These are phyloP conservation scores for Saturnispora zaruensis DNA, from an alignment of 805 yeast species.

Conservation along the genomic window DNA sequence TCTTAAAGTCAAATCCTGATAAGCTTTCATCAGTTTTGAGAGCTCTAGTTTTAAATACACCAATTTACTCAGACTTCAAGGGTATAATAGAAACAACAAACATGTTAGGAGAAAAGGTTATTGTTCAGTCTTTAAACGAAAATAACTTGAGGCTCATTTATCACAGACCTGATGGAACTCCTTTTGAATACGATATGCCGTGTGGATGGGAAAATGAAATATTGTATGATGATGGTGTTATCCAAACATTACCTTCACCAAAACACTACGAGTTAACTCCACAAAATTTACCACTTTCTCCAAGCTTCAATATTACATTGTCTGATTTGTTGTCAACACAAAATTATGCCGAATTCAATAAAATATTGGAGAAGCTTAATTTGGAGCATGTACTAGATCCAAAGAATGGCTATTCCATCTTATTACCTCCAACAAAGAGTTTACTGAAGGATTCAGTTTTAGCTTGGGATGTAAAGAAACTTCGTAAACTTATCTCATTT, in stretches of 20 bases:
- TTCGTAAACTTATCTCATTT: constrained; percentile 49
- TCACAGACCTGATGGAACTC: constrained; percentile 3
- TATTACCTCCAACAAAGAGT: constrained; percentile 62
- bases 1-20: constrained; percentile 44
- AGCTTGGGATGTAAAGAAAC: constrained; percentile 25
- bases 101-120: constrained; percentile 1
- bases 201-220: constrained; percentile 45
- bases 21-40: constrained; percentile 46
- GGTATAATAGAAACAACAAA: constrained; percentile 19
- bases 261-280: background rate
- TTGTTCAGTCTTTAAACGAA: constrained; percentile 2
- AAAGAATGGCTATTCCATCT: constrained; percentile 42
- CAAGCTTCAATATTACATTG: constrained; percentile 42
- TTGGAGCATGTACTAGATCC: constrained; percentile 35
- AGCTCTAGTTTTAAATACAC: constrained; percentile 51
- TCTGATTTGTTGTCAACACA: constrained; percentile 49
- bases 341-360: constrained; percentile 40
- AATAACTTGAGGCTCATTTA: constrained; percentile 9
- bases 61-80: constrained; percentile 57
- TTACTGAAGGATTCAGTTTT: constrained; percentile 42
- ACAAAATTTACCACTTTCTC: constrained; percentile 48
- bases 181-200: constrained; percentile 5
- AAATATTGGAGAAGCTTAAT: constrained; percentile 34
- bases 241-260: constrained; percentile 47
- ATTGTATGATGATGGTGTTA: constrained; percentile 75